phyloP scores from a whole-genome alignment of 2,329 filamentous ascomycete species.

The Leptoxyphium fumago region DNA sequence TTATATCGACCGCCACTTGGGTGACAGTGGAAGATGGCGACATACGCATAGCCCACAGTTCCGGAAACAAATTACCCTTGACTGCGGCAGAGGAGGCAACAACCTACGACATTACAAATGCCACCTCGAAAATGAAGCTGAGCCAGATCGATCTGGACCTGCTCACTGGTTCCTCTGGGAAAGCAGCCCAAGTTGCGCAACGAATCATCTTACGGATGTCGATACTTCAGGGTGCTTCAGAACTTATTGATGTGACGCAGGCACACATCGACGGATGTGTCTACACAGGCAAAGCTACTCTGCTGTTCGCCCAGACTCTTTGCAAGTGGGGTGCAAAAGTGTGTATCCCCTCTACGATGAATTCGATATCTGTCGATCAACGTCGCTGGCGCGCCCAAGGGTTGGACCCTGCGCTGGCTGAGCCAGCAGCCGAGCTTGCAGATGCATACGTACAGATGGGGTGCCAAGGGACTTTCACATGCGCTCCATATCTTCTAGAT shows the following conservation, averaged over 20 bases:
- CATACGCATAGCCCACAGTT: too few relatives aligned
- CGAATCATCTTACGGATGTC: constrained; percentile 26
- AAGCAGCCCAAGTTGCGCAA: constrained; percentile 24
- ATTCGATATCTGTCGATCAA: constrained; percentile 31
- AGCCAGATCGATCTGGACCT: constrained; percentile 2
- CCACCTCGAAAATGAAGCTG: too few relatives aligned
- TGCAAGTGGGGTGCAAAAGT: constrained; percentile 22
- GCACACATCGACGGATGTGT: constrained; percentile 30
- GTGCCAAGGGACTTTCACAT: constrained; percentile 28
- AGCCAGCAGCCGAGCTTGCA: constrained; percentile 21
- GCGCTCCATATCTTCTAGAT: constrained; percentile 29
- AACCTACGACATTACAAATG: background rate
- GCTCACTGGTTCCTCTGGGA: constrained; percentile 16
- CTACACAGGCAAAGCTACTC: constrained; percentile 26
- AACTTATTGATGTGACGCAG: constrained; percentile 25
- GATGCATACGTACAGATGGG: constrained; percentile 28
- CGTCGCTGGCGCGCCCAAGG: constrained; percentile 26
- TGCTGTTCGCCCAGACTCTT: constrained; percentile 24
- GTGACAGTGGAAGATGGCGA: background rate
- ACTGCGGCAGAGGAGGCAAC: background rate
- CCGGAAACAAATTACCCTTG: too few relatives aligned
- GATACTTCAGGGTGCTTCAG: constrained; percentile 18
- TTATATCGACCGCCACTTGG: background rate
- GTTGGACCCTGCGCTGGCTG: constrained; percentile 17
- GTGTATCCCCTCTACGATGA: constrained; percentile 26